Percentiles rank a stretch among this genome's conserved stretches.
phyloP scores from a whole-genome alignment of 495 filamentous ascomycete species.

The Penicillium desertorum region DNA sequence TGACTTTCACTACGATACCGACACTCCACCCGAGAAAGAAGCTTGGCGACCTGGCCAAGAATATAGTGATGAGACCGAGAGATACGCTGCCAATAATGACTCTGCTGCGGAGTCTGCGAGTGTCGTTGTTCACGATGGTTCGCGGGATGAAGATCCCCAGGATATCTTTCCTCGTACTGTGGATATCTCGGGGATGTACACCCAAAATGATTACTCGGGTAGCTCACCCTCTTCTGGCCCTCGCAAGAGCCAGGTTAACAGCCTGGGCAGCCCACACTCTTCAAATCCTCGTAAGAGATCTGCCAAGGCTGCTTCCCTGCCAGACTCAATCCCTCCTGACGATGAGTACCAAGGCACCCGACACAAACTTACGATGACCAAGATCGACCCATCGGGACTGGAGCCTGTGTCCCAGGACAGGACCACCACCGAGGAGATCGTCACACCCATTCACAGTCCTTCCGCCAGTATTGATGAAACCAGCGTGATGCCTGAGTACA shows the following conservation, averaged over 20 bases:
- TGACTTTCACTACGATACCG: neutral
- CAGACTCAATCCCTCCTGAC: conserved; percentile 20
- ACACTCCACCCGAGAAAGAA: neutral
- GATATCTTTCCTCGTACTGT: neutral
- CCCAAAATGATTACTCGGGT: neutral
- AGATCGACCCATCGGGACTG: neutral
- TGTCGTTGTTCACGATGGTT: neutral
- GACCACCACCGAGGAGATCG: neutral
- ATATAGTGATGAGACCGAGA: neutral
- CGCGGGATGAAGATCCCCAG: neutral
- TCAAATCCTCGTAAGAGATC: conserved; percentile 26
- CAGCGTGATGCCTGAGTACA: neutral
- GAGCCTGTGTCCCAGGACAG: neutral
- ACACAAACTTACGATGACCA: neutral
- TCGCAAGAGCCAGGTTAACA: conserved; percentile 17
- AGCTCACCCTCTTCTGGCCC: conserved; percentile 1
- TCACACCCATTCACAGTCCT: conserved; percentile 13
- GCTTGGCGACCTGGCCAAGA: neutral
- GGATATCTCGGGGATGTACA: neutral
- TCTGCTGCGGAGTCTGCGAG: neutral
- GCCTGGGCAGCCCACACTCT: neutral
- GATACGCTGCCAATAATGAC: neutral
- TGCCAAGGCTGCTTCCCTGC: conserved; percentile 29
- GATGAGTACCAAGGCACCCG: neutral
- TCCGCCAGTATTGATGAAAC: conserved; percentile 4